A percentile compares a stretch with the other conserved stretches of the same genome.
Evolutionary conservation across 1,284 basidiomycete species (phyloP).

Genomic region (Apiotrichum porosum): DNA sequence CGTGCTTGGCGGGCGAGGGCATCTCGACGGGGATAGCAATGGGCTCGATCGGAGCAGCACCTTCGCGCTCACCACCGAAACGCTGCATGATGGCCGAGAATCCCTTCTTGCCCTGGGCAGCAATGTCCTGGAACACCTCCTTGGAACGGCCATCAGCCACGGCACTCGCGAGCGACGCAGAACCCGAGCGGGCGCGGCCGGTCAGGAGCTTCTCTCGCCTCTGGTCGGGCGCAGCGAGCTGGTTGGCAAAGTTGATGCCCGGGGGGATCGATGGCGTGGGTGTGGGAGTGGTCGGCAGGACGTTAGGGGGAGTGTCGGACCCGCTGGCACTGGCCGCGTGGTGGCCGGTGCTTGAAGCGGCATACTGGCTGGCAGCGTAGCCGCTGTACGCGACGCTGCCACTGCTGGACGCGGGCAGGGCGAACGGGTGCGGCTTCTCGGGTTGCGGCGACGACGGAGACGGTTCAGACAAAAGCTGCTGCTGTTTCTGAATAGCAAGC

Average conservation of each 20-base stretch:
- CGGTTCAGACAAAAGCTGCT: slow-evolving; percentile 41
- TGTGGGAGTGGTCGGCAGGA: too few relatives aligned
- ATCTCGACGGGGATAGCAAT: background rate
- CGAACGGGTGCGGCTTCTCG: slow-evolving; percentile 20
- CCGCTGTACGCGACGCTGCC: too few relatives aligned
- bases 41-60: slow-evolving; percentile 14
- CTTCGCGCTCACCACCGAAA: slow-evolving; percentile 41
- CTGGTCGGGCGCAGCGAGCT: too few relatives aligned
- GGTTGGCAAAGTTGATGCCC: too few relatives aligned
- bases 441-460: slow-evolving; percentile 7
- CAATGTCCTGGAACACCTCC: slow-evolving; percentile 46
- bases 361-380: too few relatives aligned
- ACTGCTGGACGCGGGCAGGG: background rate
- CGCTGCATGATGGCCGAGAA: slow-evolving; percentile 46
- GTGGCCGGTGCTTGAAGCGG: too few relatives aligned
- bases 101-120: slow-evolving; percentile 43
- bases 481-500: slow-evolving; percentile 44
- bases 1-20: background rate
- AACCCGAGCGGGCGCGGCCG: slow-evolving; percentile 26
- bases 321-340: too few relatives aligned
- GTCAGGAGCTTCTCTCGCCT: too few relatives aligned
- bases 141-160: slow-evolving; percentile 33
- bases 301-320: too few relatives aligned
- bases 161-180: slow-evolving; percentile 8
- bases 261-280: background rate